These are phyloP conservation scores for Xylariaceae sp. DNA, from an alignment of 2,329 filamentous ascomycete species.

Conservation along the genomic window DNA sequence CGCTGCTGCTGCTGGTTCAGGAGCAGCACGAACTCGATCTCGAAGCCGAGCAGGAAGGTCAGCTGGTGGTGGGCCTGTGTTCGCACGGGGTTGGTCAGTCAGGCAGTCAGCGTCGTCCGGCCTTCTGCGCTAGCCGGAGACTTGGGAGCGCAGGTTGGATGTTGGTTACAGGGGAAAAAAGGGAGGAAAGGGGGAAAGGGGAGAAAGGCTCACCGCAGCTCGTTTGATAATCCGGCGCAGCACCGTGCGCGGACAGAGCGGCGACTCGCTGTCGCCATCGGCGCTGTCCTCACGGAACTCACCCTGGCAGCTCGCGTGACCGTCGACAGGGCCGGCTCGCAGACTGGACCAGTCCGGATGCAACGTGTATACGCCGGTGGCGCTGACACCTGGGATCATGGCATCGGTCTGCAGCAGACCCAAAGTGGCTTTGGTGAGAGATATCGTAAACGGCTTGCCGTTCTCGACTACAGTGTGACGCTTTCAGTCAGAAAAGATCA, in stretches of 20 bases:
- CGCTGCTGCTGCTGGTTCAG: too few relatives aligned
- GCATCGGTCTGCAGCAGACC: constrained; percentile 62
- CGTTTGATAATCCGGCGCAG: constrained; percentile 47
- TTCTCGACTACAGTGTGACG: too few relatives aligned
- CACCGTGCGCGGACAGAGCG: constrained; percentile 58
- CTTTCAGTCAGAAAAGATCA: too few relatives aligned
- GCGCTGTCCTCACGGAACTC: constrained; percentile 56
- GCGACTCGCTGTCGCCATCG: constrained; percentile 40
- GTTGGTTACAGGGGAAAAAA: too few relatives aligned
- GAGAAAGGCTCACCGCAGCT: too few relatives aligned
- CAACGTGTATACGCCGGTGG: constrained; percentile 59
- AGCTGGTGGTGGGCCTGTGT: constrained; percentile 37
- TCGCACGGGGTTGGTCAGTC: too few relatives aligned
- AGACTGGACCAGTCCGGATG: constrained; percentile 59
- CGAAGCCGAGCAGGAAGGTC: constrained; percentile 64
- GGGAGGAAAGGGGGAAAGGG: too few relatives aligned
- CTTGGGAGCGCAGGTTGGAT: too few relatives aligned
- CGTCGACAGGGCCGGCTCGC: constrained; percentile 47
- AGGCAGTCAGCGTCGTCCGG: too few relatives aligned
- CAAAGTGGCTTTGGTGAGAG: constrained; percentile 57
- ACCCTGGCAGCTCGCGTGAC: constrained; percentile 59
- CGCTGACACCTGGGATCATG: constrained; percentile 42
- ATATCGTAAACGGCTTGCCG: constrained; percentile 39
- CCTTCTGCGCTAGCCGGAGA: too few relatives aligned
- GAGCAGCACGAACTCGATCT: constrained; percentile 73